Evolutionary conservation across 345 rosid species (phyloP).

Genomic region (Microthlaspi erraticum): DNA sequence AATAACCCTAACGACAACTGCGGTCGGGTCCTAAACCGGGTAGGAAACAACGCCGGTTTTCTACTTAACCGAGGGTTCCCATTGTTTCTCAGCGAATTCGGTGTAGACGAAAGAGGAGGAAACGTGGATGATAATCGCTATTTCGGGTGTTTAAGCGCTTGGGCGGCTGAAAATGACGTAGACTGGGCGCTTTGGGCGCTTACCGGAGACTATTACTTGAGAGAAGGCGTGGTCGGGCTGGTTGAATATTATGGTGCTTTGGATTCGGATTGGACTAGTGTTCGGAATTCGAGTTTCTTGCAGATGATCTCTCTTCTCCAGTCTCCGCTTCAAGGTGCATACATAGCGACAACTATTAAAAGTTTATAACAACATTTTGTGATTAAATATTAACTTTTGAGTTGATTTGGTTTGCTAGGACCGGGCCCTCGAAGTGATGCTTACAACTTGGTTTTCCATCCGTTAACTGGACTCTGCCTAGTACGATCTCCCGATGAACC

Average conservation of each 20-base stretch:
- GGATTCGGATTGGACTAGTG: slow-evolving; percentile 66
- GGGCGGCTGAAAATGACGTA: slow-evolving; percentile 76
- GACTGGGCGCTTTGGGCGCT: slow-evolving; percentile 92
- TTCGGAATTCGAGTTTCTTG: slow-evolving; percentile 64
- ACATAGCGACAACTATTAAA: background rate
- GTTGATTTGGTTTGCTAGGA: slow-evolving; percentile 57
- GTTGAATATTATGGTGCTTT: slow-evolving; percentile 71
- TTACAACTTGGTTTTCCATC: slow-evolving; percentile 80
- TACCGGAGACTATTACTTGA: slow-evolving; percentile 78
- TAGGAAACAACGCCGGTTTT: slow-evolving; percentile 64
- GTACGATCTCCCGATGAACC: slow-evolving; percentile 51
- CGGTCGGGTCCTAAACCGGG: slow-evolving; percentile 60
- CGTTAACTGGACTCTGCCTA: slow-evolving; percentile 76
- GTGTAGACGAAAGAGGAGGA: slow-evolving; percentile 71
- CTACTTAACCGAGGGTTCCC: slow-evolving; percentile 74
- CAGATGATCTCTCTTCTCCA: slow-evolving; percentile 64
- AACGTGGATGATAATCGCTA: slow-evolving; percentile 71
- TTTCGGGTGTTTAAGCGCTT: slow-evolving; percentile 68
- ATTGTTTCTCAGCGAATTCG: slow-evolving; percentile 75
- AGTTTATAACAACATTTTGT: background rate
- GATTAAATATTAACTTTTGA: background rate
- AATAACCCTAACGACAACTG: slow-evolving; percentile 81
- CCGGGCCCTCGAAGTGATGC: slow-evolving; percentile 59
- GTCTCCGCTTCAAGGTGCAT: slow-evolving; percentile 63
- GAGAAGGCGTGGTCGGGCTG: slow-evolving; percentile 70